Percentiles rank a stretch among this genome's conserved stretches.
Conservation (phyloP, 179 eudicot genomes). For the Pouteria campechiana region DNA sequence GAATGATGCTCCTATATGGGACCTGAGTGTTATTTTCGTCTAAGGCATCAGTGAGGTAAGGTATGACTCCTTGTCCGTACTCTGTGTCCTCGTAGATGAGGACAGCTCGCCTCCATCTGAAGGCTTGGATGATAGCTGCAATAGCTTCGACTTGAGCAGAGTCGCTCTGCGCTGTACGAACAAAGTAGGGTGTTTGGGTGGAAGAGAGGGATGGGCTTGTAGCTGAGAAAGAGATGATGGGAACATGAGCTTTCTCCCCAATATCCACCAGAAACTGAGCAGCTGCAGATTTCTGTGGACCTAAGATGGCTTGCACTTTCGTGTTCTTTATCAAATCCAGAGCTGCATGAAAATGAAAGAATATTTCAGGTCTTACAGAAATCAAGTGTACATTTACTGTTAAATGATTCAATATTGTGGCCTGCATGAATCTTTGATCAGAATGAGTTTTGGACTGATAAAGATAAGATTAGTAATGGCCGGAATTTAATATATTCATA, state of each 20-base stretch:
- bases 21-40: conserved; percentile 1
- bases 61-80: conserved; percentile 7
- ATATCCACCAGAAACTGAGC: conserved; percentile 12
- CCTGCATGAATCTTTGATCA: too few relatives aligned
- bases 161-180: conserved; percentile 7
- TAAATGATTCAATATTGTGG: too few relatives aligned
- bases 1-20: conserved; percentile 6
- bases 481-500: too few relatives aligned
- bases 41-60: conserved; percentile 4
- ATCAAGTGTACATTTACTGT: too few relatives aligned
- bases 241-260: conserved; percentile 17
- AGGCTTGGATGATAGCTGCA: conserved; percentile 6
- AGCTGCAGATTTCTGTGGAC: conserved; percentile 17
- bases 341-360: too few relatives aligned
- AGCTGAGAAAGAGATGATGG: conserved; percentile 20
- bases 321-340: conserved; percentile 10
- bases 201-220: conserved; percentile 15
- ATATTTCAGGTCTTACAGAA: too few relatives aligned
- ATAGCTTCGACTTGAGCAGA: conserved; percentile 4
- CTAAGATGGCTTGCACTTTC: conserved; percentile 17
- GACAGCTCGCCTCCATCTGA: conserved; percentile 6
- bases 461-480: too few relatives aligned
- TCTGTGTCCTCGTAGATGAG: conserved; percentile 5
- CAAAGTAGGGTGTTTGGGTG: conserved; percentile 4
- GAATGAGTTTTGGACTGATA: too few relatives aligned